Evolutionary conservation across 768 basidiomycete species (phyloP).

Genomic region (Suillus alpinus): DNA sequence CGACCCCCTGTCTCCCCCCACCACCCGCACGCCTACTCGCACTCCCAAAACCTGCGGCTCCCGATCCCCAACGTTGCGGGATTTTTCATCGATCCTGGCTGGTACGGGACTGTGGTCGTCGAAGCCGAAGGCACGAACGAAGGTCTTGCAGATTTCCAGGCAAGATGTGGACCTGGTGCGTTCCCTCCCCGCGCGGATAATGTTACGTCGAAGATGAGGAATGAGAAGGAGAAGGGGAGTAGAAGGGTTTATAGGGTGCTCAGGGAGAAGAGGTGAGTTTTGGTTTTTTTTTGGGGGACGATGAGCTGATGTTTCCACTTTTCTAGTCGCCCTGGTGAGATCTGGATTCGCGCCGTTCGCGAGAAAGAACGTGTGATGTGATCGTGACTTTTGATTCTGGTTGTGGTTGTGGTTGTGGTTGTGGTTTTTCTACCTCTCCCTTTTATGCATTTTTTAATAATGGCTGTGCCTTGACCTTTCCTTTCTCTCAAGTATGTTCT

Average conservation of each 20-base stretch:
- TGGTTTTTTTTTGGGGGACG: not conserved
- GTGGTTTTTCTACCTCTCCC: not conserved
- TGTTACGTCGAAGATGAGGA: conserved; percentile 30
- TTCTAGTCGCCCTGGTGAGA: conserved; percentile 67
- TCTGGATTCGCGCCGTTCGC: conserved; percentile 68
- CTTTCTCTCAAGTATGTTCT: not conserved
- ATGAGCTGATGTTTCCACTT: conserved; percentile 2
- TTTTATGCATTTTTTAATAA: not conserved
- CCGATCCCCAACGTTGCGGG: conserved; percentile 55
- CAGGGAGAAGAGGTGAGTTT: conserved; percentile 69
- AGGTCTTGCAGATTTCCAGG: conserved; percentile 73
- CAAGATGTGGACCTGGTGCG: conserved; percentile 63
- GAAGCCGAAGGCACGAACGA: conserved; percentile 90
- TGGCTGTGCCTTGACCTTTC: not conserved
- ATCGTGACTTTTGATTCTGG: conserved; percentile 7
- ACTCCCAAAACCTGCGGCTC: conserved; percentile 28
- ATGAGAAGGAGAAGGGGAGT: conserved; percentile 41
- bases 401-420: too few relatives aligned
- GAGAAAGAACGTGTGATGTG: conserved; percentile 60
- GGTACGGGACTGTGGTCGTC: conserved; percentile 81
- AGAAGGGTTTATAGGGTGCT: conserved; percentile 67
- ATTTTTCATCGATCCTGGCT: conserved; percentile 69
- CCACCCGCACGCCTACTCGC: conserved; percentile 25
- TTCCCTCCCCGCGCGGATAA: conserved; percentile 59
- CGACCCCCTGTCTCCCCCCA: conserved; percentile 43